Conservation (phyloP, 352 stramenopile genomes). For the Hyphochytrium catenoides region DNA sequence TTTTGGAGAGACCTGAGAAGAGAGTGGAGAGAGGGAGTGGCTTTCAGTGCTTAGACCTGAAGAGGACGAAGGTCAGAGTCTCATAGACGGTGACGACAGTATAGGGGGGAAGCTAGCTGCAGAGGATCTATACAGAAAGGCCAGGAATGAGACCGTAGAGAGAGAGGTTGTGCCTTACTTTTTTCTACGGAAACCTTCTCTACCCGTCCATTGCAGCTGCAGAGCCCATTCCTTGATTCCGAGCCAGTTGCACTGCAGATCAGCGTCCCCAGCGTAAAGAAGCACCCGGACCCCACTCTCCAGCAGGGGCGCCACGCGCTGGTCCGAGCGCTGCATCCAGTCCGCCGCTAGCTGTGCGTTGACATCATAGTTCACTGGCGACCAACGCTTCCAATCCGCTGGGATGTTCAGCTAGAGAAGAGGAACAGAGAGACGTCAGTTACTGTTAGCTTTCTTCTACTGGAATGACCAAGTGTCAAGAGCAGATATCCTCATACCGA, state of each 20-base stretch:
- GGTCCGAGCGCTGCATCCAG: slow-evolving; percentile 92
- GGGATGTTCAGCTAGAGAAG: slow-evolving; percentile 47
- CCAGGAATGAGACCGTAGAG: too few relatives aligned
- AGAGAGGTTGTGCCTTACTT: too few relatives aligned
- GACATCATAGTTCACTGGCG: slow-evolving; percentile 76
- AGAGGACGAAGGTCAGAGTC: too few relatives aligned
- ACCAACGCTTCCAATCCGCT: slow-evolving; percentile 52
- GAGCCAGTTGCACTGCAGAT: slow-evolving; percentile 5
- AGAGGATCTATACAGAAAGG: too few relatives aligned
- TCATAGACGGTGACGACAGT: too few relatives aligned
- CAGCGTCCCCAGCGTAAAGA: slow-evolving; percentile 4
- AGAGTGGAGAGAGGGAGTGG: too few relatives aligned
- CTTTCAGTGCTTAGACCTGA: too few relatives aligned
- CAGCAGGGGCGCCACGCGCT: slow-evolving; percentile 66
- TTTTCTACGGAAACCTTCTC: too few relatives aligned
- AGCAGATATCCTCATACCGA: too few relatives aligned
- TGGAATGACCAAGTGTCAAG: too few relatives aligned
- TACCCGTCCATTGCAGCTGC: slow-evolving; percentile 8
- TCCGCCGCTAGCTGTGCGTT: slow-evolving; percentile 76
- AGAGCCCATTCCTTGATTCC: slow-evolving; percentile 6
- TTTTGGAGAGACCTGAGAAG: too few relatives aligned
- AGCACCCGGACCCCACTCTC: slow-evolving; percentile 46
- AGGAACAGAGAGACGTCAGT: slow-evolving; percentile 87
- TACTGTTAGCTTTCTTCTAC: slow-evolving; percentile 58
- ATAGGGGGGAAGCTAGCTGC: too few relatives aligned